These are phyloP conservation scores for Arabidopsis arenosa DNA, from an alignment of 345 rosid genomes.

Conservation along the genomic window DNA sequence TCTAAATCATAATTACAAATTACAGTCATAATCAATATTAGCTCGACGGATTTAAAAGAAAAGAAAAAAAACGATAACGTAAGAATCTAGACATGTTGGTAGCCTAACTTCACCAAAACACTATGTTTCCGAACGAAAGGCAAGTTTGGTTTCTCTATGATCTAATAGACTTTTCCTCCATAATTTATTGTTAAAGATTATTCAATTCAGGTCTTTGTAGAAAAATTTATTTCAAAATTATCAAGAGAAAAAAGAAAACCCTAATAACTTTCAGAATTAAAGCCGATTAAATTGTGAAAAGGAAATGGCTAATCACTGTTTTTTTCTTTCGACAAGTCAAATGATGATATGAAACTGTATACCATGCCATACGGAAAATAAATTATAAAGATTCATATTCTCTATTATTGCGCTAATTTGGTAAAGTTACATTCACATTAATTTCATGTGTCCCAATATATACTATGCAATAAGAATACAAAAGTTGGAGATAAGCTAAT, in stretches of 20 bases:
- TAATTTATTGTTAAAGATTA: constrained; percentile 11
- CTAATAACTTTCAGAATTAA: background rate
- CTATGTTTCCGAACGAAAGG: constrained; percentile 34
- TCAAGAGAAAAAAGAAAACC: background rate
- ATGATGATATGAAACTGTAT: constrained; percentile 2
- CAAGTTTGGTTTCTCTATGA: constrained; percentile 27
- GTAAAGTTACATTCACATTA: constrained; percentile 24
- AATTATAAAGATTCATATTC: background rate
- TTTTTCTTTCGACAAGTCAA: constrained; percentile 31
- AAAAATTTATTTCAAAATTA: background rate
- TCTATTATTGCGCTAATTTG: constrained; percentile 20
- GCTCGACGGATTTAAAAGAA: background rate
- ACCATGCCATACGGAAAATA: background rate
- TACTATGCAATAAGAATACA: background rate
- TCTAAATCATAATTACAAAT: background rate
- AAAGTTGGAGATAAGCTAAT: background rate
- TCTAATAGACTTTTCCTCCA: constrained; percentile 6
- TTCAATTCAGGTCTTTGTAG: constrained; percentile 4
- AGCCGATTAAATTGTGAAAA: constrained; percentile 9
- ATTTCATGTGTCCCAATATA: background rate
- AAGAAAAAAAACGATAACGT: constrained; percentile 25
- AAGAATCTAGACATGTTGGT: constrained; percentile 44
- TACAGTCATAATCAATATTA: constrained; percentile 3
- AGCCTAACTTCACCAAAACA: constrained; percentile 45
- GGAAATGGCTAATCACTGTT: constrained; percentile 24